phyloP scores from a whole-genome alignment of 2,329 filamentous ascomycete genomes.

The Botryosphaeria dothidea region DNA sequence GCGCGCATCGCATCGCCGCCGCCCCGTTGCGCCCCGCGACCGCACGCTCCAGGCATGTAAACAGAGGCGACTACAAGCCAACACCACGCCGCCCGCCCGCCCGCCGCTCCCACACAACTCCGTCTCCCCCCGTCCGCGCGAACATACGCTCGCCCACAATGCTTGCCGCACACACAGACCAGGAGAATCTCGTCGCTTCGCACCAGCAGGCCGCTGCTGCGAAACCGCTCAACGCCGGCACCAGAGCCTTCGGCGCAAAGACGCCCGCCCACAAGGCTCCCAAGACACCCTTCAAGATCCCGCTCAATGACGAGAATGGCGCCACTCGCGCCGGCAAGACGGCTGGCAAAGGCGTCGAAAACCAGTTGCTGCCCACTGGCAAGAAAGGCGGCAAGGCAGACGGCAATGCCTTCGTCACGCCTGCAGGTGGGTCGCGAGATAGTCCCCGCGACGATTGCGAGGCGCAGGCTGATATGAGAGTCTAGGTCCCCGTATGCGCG shows the following conservation, averaged over 20 bases:
- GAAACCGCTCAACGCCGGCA: conserved; percentile 70
- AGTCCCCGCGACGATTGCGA: not conserved
- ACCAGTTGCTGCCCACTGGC: conserved; percentile 49
- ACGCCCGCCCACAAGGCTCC: conserved; percentile 75
- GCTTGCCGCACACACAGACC: conserved; percentile 73
- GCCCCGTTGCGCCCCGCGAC: conserved; percentile 1
- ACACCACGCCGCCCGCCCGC: conserved; percentile 21
- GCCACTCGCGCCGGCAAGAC: conserved; percentile 63
- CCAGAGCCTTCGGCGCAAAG: conserved; percentile 66
- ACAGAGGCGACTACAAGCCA: conserved; percentile 18
- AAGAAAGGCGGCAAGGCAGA: conserved; percentile 56
- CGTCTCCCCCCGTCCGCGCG: conserved; percentile 27
- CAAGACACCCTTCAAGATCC: conserved; percentile 79
- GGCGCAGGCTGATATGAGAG: not conserved
- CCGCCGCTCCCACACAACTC: conserved; percentile 23
- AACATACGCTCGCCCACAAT: conserved; percentile 51
- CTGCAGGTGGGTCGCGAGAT: conserved; percentile 60
- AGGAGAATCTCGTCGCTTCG: conserved; percentile 81
- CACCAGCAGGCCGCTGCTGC: conserved; percentile 70
- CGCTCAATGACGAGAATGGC: conserved; percentile 85
- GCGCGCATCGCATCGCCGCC: not conserved
- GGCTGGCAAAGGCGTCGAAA: conserved; percentile 58
- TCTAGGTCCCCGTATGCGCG: conserved; percentile 67
- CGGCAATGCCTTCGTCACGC: conserved; percentile 73
- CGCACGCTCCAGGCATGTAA: not conserved